Conservation (phyloP, 2,329 filamentous ascomycete species). For the Fusarium denticulatum region DNA sequence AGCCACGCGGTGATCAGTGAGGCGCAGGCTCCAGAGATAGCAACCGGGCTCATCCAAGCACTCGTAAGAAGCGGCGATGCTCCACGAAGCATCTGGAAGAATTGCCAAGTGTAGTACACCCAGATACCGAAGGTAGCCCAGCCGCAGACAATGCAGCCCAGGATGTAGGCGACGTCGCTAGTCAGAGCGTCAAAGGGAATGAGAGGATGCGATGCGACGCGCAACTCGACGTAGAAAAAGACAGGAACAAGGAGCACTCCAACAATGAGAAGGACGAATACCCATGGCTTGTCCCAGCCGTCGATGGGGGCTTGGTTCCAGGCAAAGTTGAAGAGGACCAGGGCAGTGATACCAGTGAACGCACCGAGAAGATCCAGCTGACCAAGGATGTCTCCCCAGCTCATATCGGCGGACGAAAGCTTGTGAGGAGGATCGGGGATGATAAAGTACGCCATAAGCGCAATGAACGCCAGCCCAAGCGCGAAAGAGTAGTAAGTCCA, state of each 20-base stretch:
- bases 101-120: constrained; percentile 62
- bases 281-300: constrained; percentile 66
- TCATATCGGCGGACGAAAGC: constrained; percentile 15
- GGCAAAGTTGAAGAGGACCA: constrained; percentile 72
- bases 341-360: constrained; percentile 59
- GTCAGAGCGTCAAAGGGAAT: constrained; percentile 62
- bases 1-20: constrained; percentile 56
- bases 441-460: constrained; percentile 44
- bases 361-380: constrained; percentile 55
- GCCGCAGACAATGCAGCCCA: constrained; percentile 63
- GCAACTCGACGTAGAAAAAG: constrained; percentile 68
- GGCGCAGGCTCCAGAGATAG: constrained; percentile 56
- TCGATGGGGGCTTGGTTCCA: constrained; percentile 72
- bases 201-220: constrained; percentile 60
- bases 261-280: constrained; percentile 66
- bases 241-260: constrained; percentile 62
- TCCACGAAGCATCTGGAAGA: constrained; percentile 57
- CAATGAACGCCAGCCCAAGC: constrained; percentile 48
- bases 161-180: constrained; percentile 63
- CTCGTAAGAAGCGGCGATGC: constrained; percentile 55
- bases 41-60: constrained; percentile 57
- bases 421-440: constrained; percentile 48
- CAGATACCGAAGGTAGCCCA: constrained; percentile 66
- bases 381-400: constrained; percentile 31
- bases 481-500: constrained; percentile 58